Evolutionary conservation across 2,329 filamentous ascomycete species (phyloP), one percentile per base, ranked within the genome.

Genomic region (Fusarium sp.): DNA sequence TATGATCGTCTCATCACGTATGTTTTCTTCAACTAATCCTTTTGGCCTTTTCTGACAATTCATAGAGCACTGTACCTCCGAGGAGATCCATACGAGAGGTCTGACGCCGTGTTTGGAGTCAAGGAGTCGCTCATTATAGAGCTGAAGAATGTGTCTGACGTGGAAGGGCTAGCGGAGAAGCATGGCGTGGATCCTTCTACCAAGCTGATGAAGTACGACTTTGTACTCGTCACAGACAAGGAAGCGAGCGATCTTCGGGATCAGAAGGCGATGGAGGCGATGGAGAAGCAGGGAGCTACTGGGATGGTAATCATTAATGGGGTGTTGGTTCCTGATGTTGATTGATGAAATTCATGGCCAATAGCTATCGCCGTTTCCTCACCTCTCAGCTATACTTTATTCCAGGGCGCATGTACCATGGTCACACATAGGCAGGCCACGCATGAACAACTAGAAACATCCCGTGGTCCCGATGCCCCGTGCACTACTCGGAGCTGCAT

Each of bases 51-150:
- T 15, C 62, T 67, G 14, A 63, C 32, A 20, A 35, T 9, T 6
- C 10, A 22, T 22, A 95, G 93, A 4, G 93, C 94, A 0, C 85
- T 97, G 0, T 97, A 96, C 79, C 85, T 95, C 64, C 90, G 92
- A 4, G 91, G 91, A 54, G 94, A 96, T 77, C 93, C 92, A 1
- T 97, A 96, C 80, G 94, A 96, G 84, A 93, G 90, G 1, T 94
- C 92, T 0, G 94, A 97, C 79, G 93, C 94, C 0, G 94, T 97
- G 2, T 97, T 97, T 77, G 94, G 94, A 22, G 94, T 97, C 68
- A 97, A 97, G 82, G 88, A 94, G 80, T 94, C 92, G 33, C 86
- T 97, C 15, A 84, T 94, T n/a, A 87, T 95, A 17, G 92, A 94
- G 73, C 84, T 83, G 76, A 86, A 37, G 14, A 56, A 11, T 3